Evolutionary conservation across 345 rosid species (phyloP), one percentile per base, ranked within the genome.

Genomic region (Euphorbia peplus): DNA sequence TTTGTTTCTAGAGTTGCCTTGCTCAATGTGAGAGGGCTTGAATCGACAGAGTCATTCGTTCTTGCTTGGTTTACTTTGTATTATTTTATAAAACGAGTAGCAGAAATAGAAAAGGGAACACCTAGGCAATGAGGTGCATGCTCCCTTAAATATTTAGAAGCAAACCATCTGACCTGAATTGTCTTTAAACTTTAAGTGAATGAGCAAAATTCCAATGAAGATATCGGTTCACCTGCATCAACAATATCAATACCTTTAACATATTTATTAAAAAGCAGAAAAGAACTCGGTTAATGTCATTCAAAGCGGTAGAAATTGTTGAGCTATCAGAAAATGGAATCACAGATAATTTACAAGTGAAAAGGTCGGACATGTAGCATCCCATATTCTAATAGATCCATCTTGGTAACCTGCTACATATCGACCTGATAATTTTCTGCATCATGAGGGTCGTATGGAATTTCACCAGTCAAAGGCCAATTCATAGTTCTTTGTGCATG

Each of bases 391-490:
- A 16, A 70, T 64, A 29, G 75, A 65, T 41, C 79, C 79, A 52
- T 75, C 75, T 52, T 60, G 75, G 66, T 75, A 75, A 22, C 79
- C 79, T 44, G 71, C 79, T 29, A 75, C 66, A 60, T 75, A 75
- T 70, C 79, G 54, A 75, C 67, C 67, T 44, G 68, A 66, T 66
- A 75, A 61, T 70, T 52, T 75, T 75, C 79, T 15, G 58, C 48
- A 30, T 29, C 41, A 32, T 1, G 59, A 5, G 56, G 63, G 35
- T 66, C 55, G 19, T 63, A 50, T 9, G 71, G 79, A 61, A 75
- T 48, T 13, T 75, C 79, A 44, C 79, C 79, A 41, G 63, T 75
- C 64, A 75, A 61, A 22, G 79, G 79, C 75, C 79, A 75, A 56
- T 35, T 39, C 15, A 29, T 25, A 56, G 16, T 66, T 66, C 51